Conservation (phyloP, 1,284 basidiomycete species). For the Tetrapyrgos nigripes region DNA sequence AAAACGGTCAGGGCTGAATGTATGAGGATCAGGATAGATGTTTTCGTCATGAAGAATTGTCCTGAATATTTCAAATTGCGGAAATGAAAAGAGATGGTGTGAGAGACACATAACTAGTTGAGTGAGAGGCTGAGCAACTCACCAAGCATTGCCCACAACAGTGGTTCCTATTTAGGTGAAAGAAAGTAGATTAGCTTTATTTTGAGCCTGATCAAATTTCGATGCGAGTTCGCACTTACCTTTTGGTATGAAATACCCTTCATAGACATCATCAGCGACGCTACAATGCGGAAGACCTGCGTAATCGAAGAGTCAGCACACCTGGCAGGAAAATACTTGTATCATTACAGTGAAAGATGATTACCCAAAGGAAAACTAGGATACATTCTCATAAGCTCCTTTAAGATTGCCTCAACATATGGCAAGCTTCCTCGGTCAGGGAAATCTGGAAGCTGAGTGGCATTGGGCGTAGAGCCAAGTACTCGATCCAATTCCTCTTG, state of each 20-base stretch:
- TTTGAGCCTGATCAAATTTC: too few relatives aligned
- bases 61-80: slow-evolving; percentile 16
- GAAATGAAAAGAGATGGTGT: too few relatives aligned
- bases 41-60: slow-evolving; percentile 36
- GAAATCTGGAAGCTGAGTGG: slow-evolving; percentile 41
- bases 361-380: slow-evolving; percentile 29
- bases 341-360: too few relatives aligned
- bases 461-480: slow-evolving; percentile 28
- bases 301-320: not conserved
- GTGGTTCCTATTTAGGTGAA: slow-evolving; percentile 5
- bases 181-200: not conserved
- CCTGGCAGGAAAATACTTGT: not conserved
- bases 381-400: slow-evolving; percentile 39
- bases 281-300: slow-evolving; percentile 20
- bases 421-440: slow-evolving; percentile 33
- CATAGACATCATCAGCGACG: slow-evolving; percentile 15
- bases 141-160: slow-evolving; percentile 29
- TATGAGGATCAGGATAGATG: slow-evolving; percentile 34
- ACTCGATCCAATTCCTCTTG: slow-evolving; percentile 37
- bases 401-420: slow-evolving; percentile 39
- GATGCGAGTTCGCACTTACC: slow-evolving; percentile 9
- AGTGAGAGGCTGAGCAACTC: not conserved
- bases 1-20: slow-evolving; percentile 36
- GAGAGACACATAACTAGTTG: too few relatives aligned
- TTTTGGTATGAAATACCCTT: slow-evolving; percentile 30